Evolutionary conservation across 176 grass and related monocot species (phyloP).

Genomic region (Oryza officinalis): DNA sequence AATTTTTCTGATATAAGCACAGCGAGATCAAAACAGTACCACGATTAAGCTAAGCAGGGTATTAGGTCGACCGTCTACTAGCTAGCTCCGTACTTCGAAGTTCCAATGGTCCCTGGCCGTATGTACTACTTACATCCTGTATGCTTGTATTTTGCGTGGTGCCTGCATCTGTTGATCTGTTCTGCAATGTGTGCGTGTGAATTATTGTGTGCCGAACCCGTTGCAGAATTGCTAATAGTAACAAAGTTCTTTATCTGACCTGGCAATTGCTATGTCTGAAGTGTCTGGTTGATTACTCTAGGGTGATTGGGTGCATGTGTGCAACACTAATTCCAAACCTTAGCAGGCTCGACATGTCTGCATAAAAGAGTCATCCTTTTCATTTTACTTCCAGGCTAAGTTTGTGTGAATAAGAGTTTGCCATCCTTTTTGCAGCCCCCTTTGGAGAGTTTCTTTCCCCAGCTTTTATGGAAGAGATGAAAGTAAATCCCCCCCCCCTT

Average conservation of each 20-base stretch:
- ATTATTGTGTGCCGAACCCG: background rate
- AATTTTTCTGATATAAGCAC: background rate
- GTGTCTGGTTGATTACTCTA: background rate
- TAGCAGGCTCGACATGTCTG: background rate
- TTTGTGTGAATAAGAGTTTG: background rate
- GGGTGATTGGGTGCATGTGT: background rate
- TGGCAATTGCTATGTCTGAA: background rate
- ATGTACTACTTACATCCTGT: background rate
- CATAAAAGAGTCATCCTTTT: background rate
- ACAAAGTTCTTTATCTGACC: no score
- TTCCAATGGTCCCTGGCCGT: background rate
- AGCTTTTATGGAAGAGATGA: background rate
- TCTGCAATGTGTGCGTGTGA: background rate
- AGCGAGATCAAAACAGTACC: background rate
- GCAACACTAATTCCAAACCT: background rate
- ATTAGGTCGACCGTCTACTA: background rate
- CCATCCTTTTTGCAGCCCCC: background rate
- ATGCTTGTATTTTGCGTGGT: background rate
- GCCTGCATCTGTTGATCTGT: background rate
- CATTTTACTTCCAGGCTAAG: conserved; percentile 30
- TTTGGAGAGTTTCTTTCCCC: background rate
- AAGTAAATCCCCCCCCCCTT: background rate
- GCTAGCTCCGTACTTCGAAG: background rate
- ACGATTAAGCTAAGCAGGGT: background rate
- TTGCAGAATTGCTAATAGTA: background rate